A percentile compares a stretch with the other conserved stretches of the same genome.
These are phyloP conservation scores for Cytospora leucostoma DNA, from an alignment of 2,329 filamentous ascomycete species.

Conservation along the genomic window DNA sequence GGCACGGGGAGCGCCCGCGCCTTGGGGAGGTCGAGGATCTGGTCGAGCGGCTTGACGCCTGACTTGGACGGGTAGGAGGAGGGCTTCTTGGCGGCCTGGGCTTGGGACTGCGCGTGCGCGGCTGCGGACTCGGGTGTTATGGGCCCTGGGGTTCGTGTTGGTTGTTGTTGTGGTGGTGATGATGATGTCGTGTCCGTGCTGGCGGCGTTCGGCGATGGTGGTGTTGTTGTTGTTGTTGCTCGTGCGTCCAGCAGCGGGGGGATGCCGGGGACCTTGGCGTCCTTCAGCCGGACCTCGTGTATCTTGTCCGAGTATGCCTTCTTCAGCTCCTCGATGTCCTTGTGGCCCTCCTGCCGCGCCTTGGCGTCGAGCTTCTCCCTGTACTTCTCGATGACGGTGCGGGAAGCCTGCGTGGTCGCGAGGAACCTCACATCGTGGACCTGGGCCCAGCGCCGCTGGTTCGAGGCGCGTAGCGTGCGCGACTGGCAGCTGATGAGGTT, in stretches of 20 bases:
- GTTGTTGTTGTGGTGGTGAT: too few relatives aligned
- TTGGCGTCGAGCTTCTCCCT: constrained; percentile 76
- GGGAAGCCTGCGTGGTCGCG: constrained; percentile 70
- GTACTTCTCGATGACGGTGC: constrained; percentile 80
- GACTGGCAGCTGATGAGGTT: constrained; percentile 42
- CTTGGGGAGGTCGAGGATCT: constrained; percentile 77
- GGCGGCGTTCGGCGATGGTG: not conserved
- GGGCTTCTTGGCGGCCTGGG: constrained; percentile 27
- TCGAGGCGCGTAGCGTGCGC: constrained; percentile 38
- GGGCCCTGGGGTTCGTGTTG: constrained; percentile 29
- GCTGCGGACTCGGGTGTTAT: constrained; percentile 37
- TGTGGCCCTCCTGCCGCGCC: constrained; percentile 70
- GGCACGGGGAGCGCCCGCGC: constrained; percentile 69
- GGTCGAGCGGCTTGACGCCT: constrained; percentile 49
- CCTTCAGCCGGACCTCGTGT: constrained; percentile 65
- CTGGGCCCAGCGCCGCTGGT: constrained; percentile 84
- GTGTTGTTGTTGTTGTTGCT: not conserved
- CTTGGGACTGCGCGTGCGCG: constrained; percentile 21
- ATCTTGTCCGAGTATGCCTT: constrained; percentile 87
- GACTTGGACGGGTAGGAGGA: constrained; percentile 32
- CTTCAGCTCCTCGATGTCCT: constrained; percentile 74
- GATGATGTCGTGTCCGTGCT: not conserved
- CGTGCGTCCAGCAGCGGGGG: not conserved
- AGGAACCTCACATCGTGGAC: constrained; percentile 92
- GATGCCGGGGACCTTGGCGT: constrained; percentile 51